Evolutionary conservation across 2,329 filamentous ascomycete genomes (phyloP), one percentile per base, ranked within the genome.

Genomic region (Phaeosphaeriaceae sp.): DNA sequence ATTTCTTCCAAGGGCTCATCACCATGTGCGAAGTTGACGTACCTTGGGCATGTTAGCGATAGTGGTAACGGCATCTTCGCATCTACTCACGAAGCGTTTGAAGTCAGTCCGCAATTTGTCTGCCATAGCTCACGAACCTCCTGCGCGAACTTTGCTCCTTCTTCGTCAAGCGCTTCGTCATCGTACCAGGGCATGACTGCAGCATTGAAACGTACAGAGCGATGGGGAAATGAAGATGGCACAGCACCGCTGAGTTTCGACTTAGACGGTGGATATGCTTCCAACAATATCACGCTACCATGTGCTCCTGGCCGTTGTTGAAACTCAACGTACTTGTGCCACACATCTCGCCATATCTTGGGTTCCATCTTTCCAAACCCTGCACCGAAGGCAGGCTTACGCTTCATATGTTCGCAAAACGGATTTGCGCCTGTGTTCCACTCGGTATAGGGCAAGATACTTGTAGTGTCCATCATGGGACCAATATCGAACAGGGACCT

Each of bases 151-250:
- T 33, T 55, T 22, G 71, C 50, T 1, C 78, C 79, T 27, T 62
- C 62, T 1, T 22, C 40, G 51, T 80, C 78, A 4, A 79, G 63
- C 6, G 62, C 61, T 0, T 67, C 51, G 57, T 79, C 73, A 1
- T 61, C 61, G 47, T 80, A 79, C 76, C 76, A 80, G 0, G 77
- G 69, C n/a, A 79, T 74, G 1, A 70, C 67, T 24, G 78, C 61
- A 1, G 71, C 71, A 51, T 79, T 60, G 46, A 69, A 75, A 25
- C 74, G 71, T 42, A 76, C 66, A 27, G 75, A 65, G 2, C 77
- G 71, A 22, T 56, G 54, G 11, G 57, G 54, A 22, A 72, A 76
- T 2, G 78, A 49, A 20, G 55, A 31, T 42, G 58, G 50, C 40
- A 53, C 19, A 1, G 19, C 40, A 5, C 55, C 48, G 17, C 60